Conservation (phyloP, 2,329 filamentous ascomycete species). For the Sclerotinia subarctica region DNA sequence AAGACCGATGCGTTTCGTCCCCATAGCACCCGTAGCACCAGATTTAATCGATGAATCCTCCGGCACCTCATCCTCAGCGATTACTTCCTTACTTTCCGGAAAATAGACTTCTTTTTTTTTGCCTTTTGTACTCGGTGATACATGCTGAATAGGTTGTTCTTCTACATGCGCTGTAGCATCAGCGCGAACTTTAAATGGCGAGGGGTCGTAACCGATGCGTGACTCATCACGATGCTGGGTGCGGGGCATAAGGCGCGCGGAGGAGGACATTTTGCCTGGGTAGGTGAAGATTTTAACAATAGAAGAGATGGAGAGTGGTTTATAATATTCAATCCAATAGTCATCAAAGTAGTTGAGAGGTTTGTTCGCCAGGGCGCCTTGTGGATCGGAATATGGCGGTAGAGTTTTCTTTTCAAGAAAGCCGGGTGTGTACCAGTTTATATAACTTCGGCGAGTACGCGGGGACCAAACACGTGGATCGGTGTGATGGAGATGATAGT, state of each 20-base stretch:
- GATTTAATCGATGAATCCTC: constrained; percentile 42
- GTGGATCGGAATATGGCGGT: constrained; percentile 28
- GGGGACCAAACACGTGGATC: constrained; percentile 72
- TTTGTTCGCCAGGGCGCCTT: constrained; percentile 28
- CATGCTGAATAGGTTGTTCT: constrained; percentile 46
- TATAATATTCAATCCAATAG: constrained; percentile 97
- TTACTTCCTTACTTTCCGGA: constrained; percentile 46
- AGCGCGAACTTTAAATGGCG: constrained; percentile 79
- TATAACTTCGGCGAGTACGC: constrained; percentile 67
- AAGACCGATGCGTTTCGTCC: constrained; percentile 50
- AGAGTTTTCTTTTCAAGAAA: constrained; percentile 59
- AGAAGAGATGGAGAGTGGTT: constrained; percentile 80
- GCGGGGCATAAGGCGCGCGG: constrained; percentile 76
- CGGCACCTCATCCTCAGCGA: constrained; percentile 43
- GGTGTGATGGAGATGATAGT: constrained; percentile 93
- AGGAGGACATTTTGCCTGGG: constrained; percentile 74
- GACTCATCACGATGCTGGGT: constrained; percentile 68
- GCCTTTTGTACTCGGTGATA: neutral
- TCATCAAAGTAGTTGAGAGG: constrained; percentile 67
- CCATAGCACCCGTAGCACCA: constrained; percentile 41
- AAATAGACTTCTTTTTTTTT: constrained; percentile 65
- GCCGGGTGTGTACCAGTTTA: constrained; percentile 79
- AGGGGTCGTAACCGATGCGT: constrained; percentile 63
- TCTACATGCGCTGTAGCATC: constrained; percentile 56
- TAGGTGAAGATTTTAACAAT: constrained; percentile 91